Evolutionary conservation across 495 filamentous ascomycete species (phyloP).

Genomic region (Talaromyces proteolyticus): DNA sequence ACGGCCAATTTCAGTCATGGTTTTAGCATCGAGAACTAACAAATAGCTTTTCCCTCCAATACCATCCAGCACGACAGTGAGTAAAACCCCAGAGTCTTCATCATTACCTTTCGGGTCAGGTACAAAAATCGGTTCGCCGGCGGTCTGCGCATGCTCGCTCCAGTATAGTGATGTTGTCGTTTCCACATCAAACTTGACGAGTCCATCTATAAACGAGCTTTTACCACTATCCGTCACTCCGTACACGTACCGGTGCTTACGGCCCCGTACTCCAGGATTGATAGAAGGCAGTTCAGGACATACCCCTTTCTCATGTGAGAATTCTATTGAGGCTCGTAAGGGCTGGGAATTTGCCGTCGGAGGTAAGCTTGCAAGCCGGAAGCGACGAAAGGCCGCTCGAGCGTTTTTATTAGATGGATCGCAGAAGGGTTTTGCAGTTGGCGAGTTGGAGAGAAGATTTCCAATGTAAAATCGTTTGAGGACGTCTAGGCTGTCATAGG

Average conservation of each 20-base stretch:
- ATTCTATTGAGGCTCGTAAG: conserved; percentile 22
- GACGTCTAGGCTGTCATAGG: conserved; percentile 48
- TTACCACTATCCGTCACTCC: conserved; percentile 48
- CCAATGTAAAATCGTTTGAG: conserved; percentile 51
- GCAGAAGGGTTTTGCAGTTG: conserved; percentile 20
- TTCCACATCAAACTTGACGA: conserved; percentile 62
- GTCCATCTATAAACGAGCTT: conserved; percentile 57
- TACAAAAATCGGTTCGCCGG: conserved; percentile 72
- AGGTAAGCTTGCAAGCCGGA: conserved; percentile 36
- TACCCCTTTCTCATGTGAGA: conserved; percentile 24
- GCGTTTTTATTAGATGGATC: conserved; percentile 20
- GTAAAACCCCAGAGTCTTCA: conserved; percentile 68
- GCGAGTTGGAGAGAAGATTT: conserved; percentile 42
- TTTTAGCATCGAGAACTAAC: conserved; percentile 59
- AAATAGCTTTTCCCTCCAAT: conserved; percentile 58
- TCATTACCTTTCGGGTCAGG: neutral
- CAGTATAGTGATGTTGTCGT: conserved; percentile 46
- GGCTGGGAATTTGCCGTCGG: conserved; percentile 5
- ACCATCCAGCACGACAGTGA: conserved; percentile 70
- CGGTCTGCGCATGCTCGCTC: conserved; percentile 56
- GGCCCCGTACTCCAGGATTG: conserved; percentile 50
- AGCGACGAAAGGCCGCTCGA: conserved; percentile 38
- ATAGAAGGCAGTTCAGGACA: conserved; percentile 61
- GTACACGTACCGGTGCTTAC: conserved; percentile 60
- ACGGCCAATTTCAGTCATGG: conserved; percentile 59